Evolutionary conservation across 768 basidiomycete genomes (phyloP), one percentile per base, ranked within the genome.

Genomic region (Lactarius akahatsu): DNA sequence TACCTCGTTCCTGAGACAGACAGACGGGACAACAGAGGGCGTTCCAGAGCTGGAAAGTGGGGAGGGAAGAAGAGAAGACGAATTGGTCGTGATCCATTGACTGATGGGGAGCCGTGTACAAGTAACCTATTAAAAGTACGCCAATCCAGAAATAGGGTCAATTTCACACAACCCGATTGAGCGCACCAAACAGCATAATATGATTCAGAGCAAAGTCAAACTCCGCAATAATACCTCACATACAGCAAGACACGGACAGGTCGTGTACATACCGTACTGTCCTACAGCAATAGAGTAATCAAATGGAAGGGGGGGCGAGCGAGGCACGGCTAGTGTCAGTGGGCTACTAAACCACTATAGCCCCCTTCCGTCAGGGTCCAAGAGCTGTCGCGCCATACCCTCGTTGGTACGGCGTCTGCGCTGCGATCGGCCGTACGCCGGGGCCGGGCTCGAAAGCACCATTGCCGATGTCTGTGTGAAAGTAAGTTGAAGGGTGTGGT

Each of bases 391-490:
- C 55, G 9, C 67, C 67, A 28, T 68, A 68, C 0, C 55, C 60
- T 5, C 28, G 63, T 26, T 47, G 67, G 54, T 64, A 43, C 16
- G 61, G 58, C 23, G 64, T 13, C 55, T 61, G 67, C 43, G 16
- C 38, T 16, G 11, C n/a, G 28, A 67, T n/a, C 4, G 57, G 66
- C 18, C 40, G 57, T 18, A 9, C 13, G 30, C 23, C 28, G 9
- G 23, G 59, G 7, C 41, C 64, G 9, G 63, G 32, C 18, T 68
- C 23, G 15, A 57, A 77, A 9, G 65, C 58, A 38, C 76, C 76
- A 41, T 75, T 77, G 2, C 76, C 76, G 26, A 75, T 59, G 59
- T 77, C 76, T 77, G 63, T 2, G 47, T 26, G 43, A 55, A 59
- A 40, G 50, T n/a, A 26, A 50, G 47, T 6, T 26, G 7, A 20